Conservation (phyloP, 768 basidiomycete species). For the Russula abietina region DNA sequence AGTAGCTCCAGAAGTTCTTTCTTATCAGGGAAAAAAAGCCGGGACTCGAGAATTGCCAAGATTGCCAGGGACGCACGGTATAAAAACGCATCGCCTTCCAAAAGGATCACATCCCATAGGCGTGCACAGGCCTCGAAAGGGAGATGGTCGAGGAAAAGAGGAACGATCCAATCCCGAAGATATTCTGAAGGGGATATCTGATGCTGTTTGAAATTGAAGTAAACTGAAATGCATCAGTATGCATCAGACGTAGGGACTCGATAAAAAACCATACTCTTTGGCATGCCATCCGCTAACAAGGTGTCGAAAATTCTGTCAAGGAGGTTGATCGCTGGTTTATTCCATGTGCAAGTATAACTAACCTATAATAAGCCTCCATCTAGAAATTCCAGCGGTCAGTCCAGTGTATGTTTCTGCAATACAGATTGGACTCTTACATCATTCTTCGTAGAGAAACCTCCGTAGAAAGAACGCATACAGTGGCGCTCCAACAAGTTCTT, state of each 20-base stretch:
- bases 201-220: constrained; percentile 92
- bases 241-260: neutral
- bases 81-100: constrained; percentile 88
- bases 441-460: constrained; percentile 59
- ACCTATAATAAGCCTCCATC: constrained; percentile 93
- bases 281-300: constrained; percentile 86
- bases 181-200: constrained; percentile 84
- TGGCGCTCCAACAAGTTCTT: constrained; percentile 81
- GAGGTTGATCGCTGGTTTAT: neutral
- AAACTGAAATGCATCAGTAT: constrained; percentile 46
- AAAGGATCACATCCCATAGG: constrained; percentile 79
- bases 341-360: constrained; percentile 6
- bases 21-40: constrained; percentile 83
- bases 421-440: constrained; percentile 53
- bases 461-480: constrained; percentile 80
- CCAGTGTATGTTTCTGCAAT: constrained; percentile 13
- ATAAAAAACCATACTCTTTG: constrained; percentile 57
- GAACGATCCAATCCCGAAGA: constrained; percentile 73
- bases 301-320: constrained; percentile 80
- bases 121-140: constrained; percentile 87
- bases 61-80: constrained; percentile 82
- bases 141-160: constrained; percentile 79
- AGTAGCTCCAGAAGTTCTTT: constrained; percentile 74
- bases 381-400: constrained; percentile 30
- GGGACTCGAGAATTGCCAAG: constrained; percentile 74